Evolutionary conservation across 2,329 filamentous ascomycete species (phyloP).

Genomic region (Thielaviopsis euricoi): DNA sequence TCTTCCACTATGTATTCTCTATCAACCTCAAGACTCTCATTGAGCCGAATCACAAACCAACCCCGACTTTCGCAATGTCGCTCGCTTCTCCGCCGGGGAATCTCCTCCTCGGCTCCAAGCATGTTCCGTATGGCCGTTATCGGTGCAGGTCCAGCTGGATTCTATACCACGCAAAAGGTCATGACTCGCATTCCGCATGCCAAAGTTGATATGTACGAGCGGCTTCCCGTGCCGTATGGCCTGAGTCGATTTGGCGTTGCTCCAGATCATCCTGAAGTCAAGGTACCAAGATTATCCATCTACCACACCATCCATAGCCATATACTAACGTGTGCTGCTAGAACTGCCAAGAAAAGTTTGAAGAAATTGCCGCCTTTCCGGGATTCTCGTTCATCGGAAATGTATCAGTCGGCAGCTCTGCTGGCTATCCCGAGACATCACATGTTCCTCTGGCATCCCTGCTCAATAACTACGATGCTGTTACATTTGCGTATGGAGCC

Average conservation of each 20-base stretch:
- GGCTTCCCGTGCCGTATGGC: slow-evolving; percentile 80
- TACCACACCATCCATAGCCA: not conserved
- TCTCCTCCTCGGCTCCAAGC: slow-evolving; percentile 20
- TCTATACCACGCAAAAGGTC: slow-evolving; percentile 80
- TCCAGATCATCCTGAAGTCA: slow-evolving; percentile 97
- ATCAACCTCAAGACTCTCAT: not conserved
- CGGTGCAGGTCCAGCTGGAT: slow-evolving; percentile 87
- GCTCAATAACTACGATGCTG: slow-evolving; percentile 72
- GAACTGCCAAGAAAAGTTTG: slow-evolving; percentile 93
- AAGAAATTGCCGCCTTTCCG: slow-evolving; percentile 66
- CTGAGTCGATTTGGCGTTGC: slow-evolving; percentile 88
- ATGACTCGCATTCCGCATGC: slow-evolving; percentile 58
- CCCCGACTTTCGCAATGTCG: not conserved
- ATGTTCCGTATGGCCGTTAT: slow-evolving; percentile 72
- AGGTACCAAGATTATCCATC: slow-evolving; percentile 38
- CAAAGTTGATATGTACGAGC: slow-evolving; percentile 89
- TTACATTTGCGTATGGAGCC: slow-evolving; percentile 86
- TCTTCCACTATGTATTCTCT: not conserved
- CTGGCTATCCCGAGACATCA: slow-evolving; percentile 17
- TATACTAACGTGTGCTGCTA: slow-evolving; percentile 21
- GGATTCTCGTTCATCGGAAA: slow-evolving; percentile 89
- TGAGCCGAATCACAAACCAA: not conserved
- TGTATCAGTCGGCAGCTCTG: slow-evolving; percentile 51
- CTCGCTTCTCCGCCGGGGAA: not conserved
- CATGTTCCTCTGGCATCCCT: slow-evolving; percentile 37